Evolutionary conservation across 2,329 filamentous ascomycete species (phyloP).

Genomic region (Aspergillus cejpii): DNA sequence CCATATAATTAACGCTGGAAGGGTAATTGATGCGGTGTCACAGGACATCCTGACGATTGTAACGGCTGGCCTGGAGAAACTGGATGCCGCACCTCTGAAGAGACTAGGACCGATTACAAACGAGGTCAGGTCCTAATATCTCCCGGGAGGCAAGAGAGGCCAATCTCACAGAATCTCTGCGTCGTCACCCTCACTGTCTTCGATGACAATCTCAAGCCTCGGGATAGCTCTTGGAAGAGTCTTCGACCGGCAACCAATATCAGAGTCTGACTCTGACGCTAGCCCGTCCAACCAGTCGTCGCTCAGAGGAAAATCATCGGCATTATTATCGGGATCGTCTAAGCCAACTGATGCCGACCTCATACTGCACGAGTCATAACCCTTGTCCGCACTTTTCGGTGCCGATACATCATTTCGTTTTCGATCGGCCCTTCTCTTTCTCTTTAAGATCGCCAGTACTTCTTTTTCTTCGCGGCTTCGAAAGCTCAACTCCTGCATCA

Average conservation of each 20-base stretch:
- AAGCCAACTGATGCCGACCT: slow-evolving; percentile 7
- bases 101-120: slow-evolving; percentile 27
- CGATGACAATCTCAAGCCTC: slow-evolving; percentile 42
- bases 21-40: slow-evolving; percentile 47
- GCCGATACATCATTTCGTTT: slow-evolving; percentile 12
- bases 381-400: not conserved
- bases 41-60: slow-evolving; percentile 31
- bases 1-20: slow-evolving; percentile 50
- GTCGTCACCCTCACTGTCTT: slow-evolving; percentile 52
- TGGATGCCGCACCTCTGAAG: slow-evolving; percentile 32
- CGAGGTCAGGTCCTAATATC: not conserved
- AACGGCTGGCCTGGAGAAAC: slow-evolving; percentile 24
- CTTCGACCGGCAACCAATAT: slow-evolving; percentile 11
- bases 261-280: slow-evolving; percentile 25
- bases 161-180: slow-evolving; percentile 38
- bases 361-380: slow-evolving; percentile 3
- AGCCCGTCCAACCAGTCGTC: slow-evolving; percentile 32
- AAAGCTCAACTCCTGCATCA: slow-evolving; percentile 77
- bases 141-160: not conserved
- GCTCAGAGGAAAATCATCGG: slow-evolving; percentile 23
- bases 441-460: slow-evolving; percentile 58
- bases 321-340: slow-evolving; percentile 14
- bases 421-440: slow-evolving; percentile 40
- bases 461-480: slow-evolving; percentile 64
- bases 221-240: slow-evolving; percentile 8